These are phyloP conservation scores for Plicaturopsis crispa DNA, from an alignment of 768 basidiomycete genomes.

Conservation along the genomic window DNA sequence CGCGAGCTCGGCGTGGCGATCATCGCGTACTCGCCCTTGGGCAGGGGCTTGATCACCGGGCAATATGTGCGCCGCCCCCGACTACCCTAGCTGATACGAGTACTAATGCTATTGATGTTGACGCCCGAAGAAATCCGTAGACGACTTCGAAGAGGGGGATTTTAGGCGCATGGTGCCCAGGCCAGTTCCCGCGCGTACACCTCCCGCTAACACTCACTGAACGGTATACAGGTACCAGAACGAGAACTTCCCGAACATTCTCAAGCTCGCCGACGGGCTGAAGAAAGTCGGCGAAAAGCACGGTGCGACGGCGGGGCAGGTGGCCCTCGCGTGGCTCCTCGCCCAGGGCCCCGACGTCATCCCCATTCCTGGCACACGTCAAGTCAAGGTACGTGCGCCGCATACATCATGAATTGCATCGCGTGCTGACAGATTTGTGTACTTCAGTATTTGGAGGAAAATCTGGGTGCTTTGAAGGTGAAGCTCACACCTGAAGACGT, in stretches of 20 bases:
- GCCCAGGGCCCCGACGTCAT: slow-evolving; percentile 39
- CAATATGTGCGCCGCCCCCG: no score
- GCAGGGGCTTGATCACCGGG: slow-evolving; percentile 43
- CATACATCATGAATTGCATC: not conserved
- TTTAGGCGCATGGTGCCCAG: slow-evolving; percentile 28
- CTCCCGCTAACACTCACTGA: no score
- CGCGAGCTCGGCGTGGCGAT: slow-evolving; percentile 42
- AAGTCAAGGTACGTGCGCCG: slow-evolving; percentile 22
- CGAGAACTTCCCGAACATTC: slow-evolving; percentile 40
- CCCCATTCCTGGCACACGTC: slow-evolving; percentile 41
- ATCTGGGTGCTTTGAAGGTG: slow-evolving; percentile 15
- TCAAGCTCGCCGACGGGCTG: slow-evolving; percentile 30
- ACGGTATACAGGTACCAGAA: slow-evolving; percentile 20
- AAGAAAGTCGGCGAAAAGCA: slow-evolving; percentile 29
- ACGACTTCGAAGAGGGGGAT: slow-evolving; percentile 32
- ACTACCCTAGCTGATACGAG: no score
- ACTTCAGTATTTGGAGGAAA: slow-evolving; percentile 28
- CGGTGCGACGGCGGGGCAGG: slow-evolving; percentile 35
- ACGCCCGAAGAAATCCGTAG: slow-evolving; percentile 30
- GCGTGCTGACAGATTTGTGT: not conserved
- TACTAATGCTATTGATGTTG: not conserved
- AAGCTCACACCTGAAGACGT: slow-evolving; percentile 15
- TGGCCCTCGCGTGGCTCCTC: slow-evolving; percentile 42
- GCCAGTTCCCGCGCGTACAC: slow-evolving; percentile 12
- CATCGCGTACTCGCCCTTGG: slow-evolving; percentile 46